These are phyloP conservation scores for Artemisia argyi DNA, from an alignment of 129 eudicot species.

Conservation along the genomic window DNA sequence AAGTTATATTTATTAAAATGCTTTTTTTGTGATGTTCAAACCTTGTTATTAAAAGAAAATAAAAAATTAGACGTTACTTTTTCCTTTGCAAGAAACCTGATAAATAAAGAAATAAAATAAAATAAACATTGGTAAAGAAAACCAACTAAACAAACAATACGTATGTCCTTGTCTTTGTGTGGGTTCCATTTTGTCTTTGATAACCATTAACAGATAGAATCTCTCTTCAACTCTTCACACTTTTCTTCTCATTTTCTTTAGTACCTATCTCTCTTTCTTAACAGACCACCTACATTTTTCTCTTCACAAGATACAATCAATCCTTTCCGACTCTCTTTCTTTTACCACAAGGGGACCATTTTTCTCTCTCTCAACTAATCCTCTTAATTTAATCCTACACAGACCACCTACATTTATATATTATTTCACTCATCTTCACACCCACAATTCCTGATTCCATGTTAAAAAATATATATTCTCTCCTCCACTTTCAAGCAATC, in stretches of 20 bases:
- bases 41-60: too few species aligned
- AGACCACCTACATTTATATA: constrained; percentile 37
- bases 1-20: too few species aligned
- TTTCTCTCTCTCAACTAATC: constrained; percentile 42
- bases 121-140: background rate
- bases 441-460: constrained; percentile 35
- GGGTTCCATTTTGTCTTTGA: constrained; percentile 23
- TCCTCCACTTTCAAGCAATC: constrained; percentile 64
- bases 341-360: constrained; percentile 25
- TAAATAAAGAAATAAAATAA: background rate
- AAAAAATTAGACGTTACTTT: too few species aligned
- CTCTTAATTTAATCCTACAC: constrained; percentile 38
- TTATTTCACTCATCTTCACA: constrained; percentile 20
- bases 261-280: background rate
- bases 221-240: constrained; percentile 29
- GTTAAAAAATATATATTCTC: constrained; percentile 41
- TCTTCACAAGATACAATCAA: background rate
- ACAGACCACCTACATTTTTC: too few species aligned
- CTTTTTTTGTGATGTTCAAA: too few species aligned
- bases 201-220: constrained; percentile 26
- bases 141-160: background rate
- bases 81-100: too few species aligned
- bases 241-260: constrained; percentile 23
- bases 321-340: constrained; percentile 17
- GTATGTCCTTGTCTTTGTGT: constrained; percentile 24